A percentile compares a stretch with the other conserved stretches of the same genome.
Evolutionary conservation across 1,284 basidiomycete species (phyloP).

Genomic region (Anthracocystis setariae): DNA sequence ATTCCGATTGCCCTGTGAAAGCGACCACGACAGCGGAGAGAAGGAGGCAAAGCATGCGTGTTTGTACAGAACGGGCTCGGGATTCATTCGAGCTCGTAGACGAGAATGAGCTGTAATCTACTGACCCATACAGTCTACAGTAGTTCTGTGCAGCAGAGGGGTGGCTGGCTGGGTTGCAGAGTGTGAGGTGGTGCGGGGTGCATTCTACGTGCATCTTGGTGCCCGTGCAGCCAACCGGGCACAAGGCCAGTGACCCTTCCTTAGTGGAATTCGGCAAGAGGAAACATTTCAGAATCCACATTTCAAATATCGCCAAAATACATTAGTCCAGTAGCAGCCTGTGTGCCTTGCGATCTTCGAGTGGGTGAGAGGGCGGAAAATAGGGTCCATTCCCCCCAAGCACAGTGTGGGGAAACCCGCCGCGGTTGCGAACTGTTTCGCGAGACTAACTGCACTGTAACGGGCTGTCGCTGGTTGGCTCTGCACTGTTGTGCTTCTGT

Average conservation of each 20-base stretch:
- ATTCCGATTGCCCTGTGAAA: conserved; percentile 23
- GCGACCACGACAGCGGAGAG: not conserved
- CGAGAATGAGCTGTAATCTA: not conserved
- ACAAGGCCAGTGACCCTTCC: not conserved
- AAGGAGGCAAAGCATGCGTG: no score
- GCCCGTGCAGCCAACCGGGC: not conserved
- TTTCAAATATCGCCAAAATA: no score
- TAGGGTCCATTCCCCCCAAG: conserved; percentile 20
- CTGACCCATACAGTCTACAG: no score
- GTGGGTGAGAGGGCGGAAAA: not conserved
- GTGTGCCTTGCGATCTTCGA: no score
- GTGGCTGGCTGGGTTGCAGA: not conserved
- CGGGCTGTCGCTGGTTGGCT: conserved; percentile 30
- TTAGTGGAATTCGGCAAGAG: not conserved
- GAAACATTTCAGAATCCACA: not conserved
- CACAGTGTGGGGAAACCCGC: conserved; percentile 41
- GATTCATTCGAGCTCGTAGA: no score
- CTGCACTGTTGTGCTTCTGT: not conserved
- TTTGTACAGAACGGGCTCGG: not conserved
- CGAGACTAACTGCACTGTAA: no score
- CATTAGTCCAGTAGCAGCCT: no score
- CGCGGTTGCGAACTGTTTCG: conserved; percentile 11
- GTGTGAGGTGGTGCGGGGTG: conserved; percentile 18
- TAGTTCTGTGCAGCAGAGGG: no score
- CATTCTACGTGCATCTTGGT: not conserved